A percentile compares a stretch with the other conserved stretches of the same genome.
phyloP scores from a whole-genome alignment of 2,329 filamentous ascomycete genomes.

The Macrophomina pseudophaseolina region DNA sequence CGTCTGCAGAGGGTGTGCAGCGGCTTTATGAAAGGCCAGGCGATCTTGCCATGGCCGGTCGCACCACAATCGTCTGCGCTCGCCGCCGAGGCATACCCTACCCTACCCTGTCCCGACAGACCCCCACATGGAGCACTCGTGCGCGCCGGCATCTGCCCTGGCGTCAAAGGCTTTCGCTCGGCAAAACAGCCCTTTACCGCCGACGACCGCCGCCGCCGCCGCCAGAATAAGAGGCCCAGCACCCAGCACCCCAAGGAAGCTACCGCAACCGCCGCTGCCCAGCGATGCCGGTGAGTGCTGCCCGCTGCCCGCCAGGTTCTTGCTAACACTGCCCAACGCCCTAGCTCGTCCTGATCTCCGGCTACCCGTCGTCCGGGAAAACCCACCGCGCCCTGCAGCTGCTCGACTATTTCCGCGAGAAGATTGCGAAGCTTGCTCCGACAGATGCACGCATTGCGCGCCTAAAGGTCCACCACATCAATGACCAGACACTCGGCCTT shows the following conservation, averaged over 20 bases:
- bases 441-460: conserved; percentile 52
- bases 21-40: conserved; percentile 15
- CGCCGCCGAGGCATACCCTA: conserved; percentile 21
- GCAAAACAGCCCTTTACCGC: conserved; percentile 14
- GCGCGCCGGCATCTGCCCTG: conserved; percentile 5
- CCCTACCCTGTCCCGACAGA: neutral
- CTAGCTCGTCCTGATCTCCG: conserved; percentile 66
- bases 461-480: conserved; percentile 75
- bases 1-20: neutral
- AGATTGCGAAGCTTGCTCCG: conserved; percentile 55
- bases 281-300: conserved; percentile 29
- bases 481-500: conserved; percentile 73
- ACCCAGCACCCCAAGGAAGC: conserved; percentile 1
- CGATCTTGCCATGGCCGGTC: conserved; percentile 15
- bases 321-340: conserved; percentile 3
- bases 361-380: conserved; percentile 68
- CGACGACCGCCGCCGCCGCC: conserved; percentile 7
- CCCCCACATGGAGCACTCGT: conserved; percentile 11
- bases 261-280: neutral
- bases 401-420: conserved; percentile 65
- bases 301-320: neutral
- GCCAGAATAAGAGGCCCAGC: neutral
- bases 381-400: conserved; percentile 68
- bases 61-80: conserved; percentile 14
- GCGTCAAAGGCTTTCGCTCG: neutral